A percentile compares a stretch with the other conserved stretches of the same genome.
These are phyloP conservation scores for Micractinium conductrix DNA, from an alignment of 139 green algal species.

Conservation along the genomic window DNA sequence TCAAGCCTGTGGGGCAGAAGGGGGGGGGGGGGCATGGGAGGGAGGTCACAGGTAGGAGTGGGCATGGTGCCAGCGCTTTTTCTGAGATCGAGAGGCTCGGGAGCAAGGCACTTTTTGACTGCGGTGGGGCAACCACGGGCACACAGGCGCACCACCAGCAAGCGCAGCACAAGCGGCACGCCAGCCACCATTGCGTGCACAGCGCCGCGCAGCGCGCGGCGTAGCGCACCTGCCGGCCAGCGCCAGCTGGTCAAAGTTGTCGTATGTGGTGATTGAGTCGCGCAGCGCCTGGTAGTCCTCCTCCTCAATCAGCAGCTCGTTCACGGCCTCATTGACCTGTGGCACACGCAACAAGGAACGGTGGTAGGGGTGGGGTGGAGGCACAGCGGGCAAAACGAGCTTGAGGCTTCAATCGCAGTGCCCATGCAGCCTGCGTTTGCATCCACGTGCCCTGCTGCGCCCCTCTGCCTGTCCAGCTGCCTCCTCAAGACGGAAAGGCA, in stretches of 20 bases:
- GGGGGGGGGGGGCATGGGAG: neutral
- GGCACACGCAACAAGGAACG: conserved; percentile 50
- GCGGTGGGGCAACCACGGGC: too few species aligned
- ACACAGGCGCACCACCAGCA: neutral
- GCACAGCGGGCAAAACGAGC: neutral
- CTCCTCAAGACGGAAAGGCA: too few species aligned
- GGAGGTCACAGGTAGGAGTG: neutral
- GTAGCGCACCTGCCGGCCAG: conserved; percentile 37
- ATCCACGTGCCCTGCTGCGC: too few species aligned
- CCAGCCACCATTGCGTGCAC: neutral
- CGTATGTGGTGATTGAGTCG: conserved; percentile 91
- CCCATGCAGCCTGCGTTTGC: too few species aligned
- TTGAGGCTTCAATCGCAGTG: neutral
- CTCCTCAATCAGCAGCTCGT: conserved; percentile 96
- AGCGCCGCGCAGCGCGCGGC: neutral
- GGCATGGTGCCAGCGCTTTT: too few species aligned
- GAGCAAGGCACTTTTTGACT: too few species aligned
- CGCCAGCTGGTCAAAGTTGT: conserved; percentile 97
- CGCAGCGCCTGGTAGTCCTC: conserved; percentile 85
- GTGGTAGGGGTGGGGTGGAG: neutral
- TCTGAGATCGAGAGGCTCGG: too few species aligned
- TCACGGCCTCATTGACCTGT: conserved; percentile 93
- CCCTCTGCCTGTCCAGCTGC: too few species aligned
- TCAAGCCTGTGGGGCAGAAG: conserved; percentile 74
- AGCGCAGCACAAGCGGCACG: neutral